These are phyloP conservation scores for Candida corydali DNA, from an alignment of 805 yeast genomes.

Conservation along the genomic window DNA sequence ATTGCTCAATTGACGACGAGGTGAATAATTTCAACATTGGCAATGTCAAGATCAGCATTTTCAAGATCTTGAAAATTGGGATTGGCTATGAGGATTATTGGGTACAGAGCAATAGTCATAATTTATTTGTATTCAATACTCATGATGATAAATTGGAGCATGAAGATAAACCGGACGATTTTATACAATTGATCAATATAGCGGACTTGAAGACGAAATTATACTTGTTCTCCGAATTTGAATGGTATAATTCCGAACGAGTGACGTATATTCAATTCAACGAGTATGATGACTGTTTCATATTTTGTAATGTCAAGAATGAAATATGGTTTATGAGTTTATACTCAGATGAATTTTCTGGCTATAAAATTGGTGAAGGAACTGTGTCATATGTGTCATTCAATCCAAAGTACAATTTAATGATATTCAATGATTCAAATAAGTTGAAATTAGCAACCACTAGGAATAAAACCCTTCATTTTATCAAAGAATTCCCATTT, in stretches of 20 bases:
- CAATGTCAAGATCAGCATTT: conserved; percentile 23
- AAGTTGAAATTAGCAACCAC: conserved; percentile 10
- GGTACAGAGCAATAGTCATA: conserved; percentile 38
- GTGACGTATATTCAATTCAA: conserved; percentile 22
- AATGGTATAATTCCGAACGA: conserved; percentile 23
- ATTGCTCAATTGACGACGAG: conserved; percentile 28
- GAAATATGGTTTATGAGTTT: conserved; percentile 24
- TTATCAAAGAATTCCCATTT: conserved; percentile 11
- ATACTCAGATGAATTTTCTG: conserved; percentile 12
- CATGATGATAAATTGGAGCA: conserved; percentile 11
- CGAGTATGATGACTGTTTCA: conserved; percentile 20
- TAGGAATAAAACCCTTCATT: conserved; percentile 7
- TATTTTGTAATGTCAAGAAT: conserved; percentile 22
- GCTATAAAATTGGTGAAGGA: conserved; percentile 10
- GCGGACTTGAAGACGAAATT: conserved; percentile 26
- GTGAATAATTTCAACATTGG: conserved; percentile 23
- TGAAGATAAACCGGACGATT: conserved; percentile 7
- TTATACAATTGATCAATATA: conserved; percentile 32
- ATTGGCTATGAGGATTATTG: conserved; percentile 29
- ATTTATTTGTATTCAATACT: conserved; percentile 28
- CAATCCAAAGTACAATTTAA: conserved; percentile 21
- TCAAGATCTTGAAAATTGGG: conserved; percentile 30
- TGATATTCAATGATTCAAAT: conserved; percentile 13
- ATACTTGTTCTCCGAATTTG: conserved; percentile 20
- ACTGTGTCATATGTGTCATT: conserved; percentile 10